Evolutionary conservation across 495 filamentous ascomycete genomes (phyloP).

Genomic region (Penicillium bovifimosum): DNA sequence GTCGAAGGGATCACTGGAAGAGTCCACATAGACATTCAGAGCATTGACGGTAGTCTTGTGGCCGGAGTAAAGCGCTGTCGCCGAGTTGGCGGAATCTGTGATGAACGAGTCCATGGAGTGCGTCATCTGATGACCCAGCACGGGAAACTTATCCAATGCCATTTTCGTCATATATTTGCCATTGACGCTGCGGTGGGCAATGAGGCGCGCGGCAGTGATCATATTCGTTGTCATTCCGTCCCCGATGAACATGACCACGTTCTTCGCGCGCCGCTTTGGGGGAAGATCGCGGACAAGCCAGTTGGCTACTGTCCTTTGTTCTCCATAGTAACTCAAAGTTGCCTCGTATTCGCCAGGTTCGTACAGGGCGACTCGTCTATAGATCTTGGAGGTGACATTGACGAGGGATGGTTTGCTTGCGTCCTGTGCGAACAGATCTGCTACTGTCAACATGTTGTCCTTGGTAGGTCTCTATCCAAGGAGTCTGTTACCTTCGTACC

Average conservation of each 20-base stretch:
- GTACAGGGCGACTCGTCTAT: slow-evolving; percentile 59
- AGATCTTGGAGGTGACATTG: slow-evolving; percentile 65
- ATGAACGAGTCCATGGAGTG: slow-evolving; percentile 73
- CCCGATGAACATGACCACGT: slow-evolving; percentile 71
- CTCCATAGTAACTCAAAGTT: slow-evolving; percentile 61
- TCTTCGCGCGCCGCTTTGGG: slow-evolving; percentile 63
- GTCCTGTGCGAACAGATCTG: slow-evolving; percentile 65
- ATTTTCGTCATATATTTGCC: slow-evolving; percentile 65
- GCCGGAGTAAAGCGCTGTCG: slow-evolving; percentile 66
- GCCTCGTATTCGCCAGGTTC: slow-evolving; percentile 68
- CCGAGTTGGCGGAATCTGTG: slow-evolving; percentile 72
- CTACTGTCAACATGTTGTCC: slow-evolving; percentile 5
- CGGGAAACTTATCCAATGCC: slow-evolving; percentile 65
- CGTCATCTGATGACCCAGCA: slow-evolving; percentile 64
- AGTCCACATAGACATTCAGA: slow-evolving; percentile 67
- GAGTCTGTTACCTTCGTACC: slow-evolving; percentile 53
- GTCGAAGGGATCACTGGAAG: slow-evolving; percentile 57
- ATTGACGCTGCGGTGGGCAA: slow-evolving; percentile 69
- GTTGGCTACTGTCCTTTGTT: slow-evolving; percentile 56
- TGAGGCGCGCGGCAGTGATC: slow-evolving; percentile 65
- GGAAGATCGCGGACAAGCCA: slow-evolving; percentile 66
- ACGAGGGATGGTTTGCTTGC: slow-evolving; percentile 57
- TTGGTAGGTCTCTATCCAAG: background rate
- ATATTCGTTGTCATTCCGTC: slow-evolving; percentile 80
- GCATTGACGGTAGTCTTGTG: slow-evolving; percentile 72